A percentile compares a stretch with the other conserved stretches of the same genome.
phyloP scores from a whole-genome alignment of 164 flowering plant species.

The Vitis labrusca region DNA sequence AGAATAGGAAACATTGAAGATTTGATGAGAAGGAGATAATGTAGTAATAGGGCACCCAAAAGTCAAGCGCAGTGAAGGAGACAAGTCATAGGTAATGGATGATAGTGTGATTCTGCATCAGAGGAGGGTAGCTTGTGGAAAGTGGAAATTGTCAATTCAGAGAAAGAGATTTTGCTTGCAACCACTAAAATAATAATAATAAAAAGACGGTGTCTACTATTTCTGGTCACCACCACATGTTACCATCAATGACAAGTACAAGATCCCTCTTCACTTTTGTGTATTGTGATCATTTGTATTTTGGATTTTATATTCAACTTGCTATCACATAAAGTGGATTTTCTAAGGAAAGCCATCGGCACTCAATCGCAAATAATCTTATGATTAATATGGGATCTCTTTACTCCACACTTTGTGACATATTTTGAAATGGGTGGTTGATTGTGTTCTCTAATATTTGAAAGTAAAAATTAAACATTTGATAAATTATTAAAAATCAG shows the following conservation, averaged over 20 bases:
- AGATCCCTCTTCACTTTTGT: constrained; percentile 2
- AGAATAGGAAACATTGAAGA: too few species aligned
- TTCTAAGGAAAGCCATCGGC: background rate
- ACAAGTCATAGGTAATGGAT: constrained; percentile 19
- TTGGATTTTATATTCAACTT: background rate
- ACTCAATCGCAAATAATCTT: background rate
- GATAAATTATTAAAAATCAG: too few species aligned
- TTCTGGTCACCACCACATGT: constrained; percentile 1
- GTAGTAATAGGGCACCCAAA: too few species aligned
- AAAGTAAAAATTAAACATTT: too few species aligned
- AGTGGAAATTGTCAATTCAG: background rate
- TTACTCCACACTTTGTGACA: too few species aligned
- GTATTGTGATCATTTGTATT: background rate
- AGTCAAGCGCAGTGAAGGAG: constrained; percentile 8
- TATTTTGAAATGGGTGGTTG: too few species aligned
- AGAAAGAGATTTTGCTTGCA: background rate
- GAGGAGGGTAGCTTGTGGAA: background rate
- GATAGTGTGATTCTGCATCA: background rate
- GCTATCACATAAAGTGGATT: background rate
- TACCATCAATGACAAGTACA: background rate
- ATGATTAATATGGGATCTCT: too few species aligned
- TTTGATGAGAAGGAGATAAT: too few species aligned
- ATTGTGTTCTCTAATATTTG: too few species aligned
- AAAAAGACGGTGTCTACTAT: constrained; percentile 16
- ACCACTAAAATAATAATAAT: background rate